Conservation (phyloP, 179 eudicot species). For the Gypsophila paniculata region DNA sequence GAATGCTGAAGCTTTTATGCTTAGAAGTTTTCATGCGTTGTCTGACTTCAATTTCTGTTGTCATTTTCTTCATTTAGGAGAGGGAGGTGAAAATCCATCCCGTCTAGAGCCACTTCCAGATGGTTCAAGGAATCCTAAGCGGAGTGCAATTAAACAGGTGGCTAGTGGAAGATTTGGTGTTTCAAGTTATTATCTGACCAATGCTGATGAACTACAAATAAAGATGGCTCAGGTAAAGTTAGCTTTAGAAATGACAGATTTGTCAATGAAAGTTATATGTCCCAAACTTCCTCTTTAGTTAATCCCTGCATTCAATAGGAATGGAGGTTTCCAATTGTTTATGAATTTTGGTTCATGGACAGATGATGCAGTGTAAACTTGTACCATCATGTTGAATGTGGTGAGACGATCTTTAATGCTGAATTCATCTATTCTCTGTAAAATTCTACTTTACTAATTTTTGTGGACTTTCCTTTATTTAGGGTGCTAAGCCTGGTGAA, state of each 20-base stretch:
- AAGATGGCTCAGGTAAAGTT: slow-evolving; percentile 96
- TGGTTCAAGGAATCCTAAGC: slow-evolving; percentile 85
- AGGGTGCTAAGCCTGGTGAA: slow-evolving; percentile 99
- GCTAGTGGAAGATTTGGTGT: slow-evolving; percentile 99
- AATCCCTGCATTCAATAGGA: slow-evolving; percentile 48
- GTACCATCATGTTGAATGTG: slow-evolving; percentile 62
- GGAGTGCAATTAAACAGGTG: slow-evolving; percentile 97
- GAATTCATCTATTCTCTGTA: slow-evolving; percentile 21
- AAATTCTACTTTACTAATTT: slow-evolving; percentile 17
- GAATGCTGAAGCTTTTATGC: not conserved
- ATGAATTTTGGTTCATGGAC: slow-evolving; percentile 25
- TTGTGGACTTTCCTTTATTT: slow-evolving; percentile 23
- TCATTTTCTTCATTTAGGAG: slow-evolving; percentile 46
- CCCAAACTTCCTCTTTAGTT: slow-evolving; percentile 25
- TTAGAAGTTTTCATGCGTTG: not conserved
- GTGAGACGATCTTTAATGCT: slow-evolving; percentile 50
- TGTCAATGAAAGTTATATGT: not conserved
- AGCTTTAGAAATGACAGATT: slow-evolving; percentile 9
- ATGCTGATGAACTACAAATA: slow-evolving; percentile 97
- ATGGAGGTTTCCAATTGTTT: slow-evolving; percentile 47
- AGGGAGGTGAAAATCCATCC: slow-evolving; percentile 99
- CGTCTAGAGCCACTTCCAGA: slow-evolving; percentile 86
- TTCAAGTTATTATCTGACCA: slow-evolving; percentile 90
- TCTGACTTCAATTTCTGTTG: slow-evolving; percentile 11
- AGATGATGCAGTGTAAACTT: slow-evolving; percentile 39